Evolutionary conservation across 345 rosid genomes (phyloP).

Genomic region (Zanthoxylum bungeanum): DNA sequence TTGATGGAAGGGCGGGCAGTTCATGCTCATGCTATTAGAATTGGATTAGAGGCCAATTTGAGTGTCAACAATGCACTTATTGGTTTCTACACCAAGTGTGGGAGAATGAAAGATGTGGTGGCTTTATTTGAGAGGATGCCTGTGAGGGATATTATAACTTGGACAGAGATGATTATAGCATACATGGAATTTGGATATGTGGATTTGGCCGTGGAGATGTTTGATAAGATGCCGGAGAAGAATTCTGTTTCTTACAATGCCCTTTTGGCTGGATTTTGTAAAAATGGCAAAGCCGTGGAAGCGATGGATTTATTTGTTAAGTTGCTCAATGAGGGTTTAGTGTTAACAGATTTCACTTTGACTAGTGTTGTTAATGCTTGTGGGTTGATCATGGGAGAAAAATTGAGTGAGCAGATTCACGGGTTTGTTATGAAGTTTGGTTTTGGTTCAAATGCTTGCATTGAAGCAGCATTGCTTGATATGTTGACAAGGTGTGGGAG

Average conservation of each 20-base stretch:
- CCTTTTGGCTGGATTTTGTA: conserved; percentile 65
- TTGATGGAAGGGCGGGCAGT: conserved; percentile 50
- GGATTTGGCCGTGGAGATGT: conserved; percentile 57
- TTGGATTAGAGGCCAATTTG: conserved; percentile 49
- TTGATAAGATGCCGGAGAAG: conserved; percentile 58
- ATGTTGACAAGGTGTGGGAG: conserved; percentile 83
- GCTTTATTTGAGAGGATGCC: conserved; percentile 48
- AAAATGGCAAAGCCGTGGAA: conserved; percentile 47
- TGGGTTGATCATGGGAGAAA: conserved; percentile 42
- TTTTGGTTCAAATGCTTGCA: conserved; percentile 45
- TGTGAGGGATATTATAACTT: conserved; percentile 55
- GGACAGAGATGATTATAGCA: conserved; percentile 62
- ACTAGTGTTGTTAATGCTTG: conserved; percentile 62
- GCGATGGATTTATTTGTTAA: conserved; percentile 47
- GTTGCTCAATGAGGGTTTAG: conserved; percentile 56
- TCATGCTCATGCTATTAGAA: conserved; percentile 62
- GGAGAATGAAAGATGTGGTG: conserved; percentile 41
- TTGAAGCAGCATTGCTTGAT: conserved; percentile 70
- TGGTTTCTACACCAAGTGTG: conserved; percentile 55
- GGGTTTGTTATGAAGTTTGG: conserved; percentile 71
- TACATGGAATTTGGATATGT: conserved; percentile 67
- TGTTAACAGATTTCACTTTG: conserved; percentile 59
- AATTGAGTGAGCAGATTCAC: conserved; percentile 66
- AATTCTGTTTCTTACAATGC: conserved; percentile 61
- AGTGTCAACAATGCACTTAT: conserved; percentile 67